These are phyloP conservation scores for Plasmodium vivax DNA, from an alignment of 169 alveolate genomes.

Conservation along the genomic window DNA sequence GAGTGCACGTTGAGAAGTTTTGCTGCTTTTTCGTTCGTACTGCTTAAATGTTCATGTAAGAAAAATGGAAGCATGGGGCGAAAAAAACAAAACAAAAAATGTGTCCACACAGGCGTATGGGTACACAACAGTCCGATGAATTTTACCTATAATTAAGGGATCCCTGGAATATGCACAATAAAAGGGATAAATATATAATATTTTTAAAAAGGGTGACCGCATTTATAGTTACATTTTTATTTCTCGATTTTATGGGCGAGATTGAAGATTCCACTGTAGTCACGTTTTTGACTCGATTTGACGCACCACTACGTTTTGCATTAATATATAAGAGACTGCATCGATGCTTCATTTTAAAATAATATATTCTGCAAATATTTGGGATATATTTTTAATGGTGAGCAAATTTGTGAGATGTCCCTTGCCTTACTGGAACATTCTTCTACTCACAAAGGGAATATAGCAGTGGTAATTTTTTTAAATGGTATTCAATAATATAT, in stretches of 20 bases:
- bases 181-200: background rate
- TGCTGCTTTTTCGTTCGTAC: background rate
- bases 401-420: background rate
- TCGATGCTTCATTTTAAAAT: background rate
- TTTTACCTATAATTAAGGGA: background rate
- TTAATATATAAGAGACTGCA: background rate
- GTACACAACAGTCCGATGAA: background rate
- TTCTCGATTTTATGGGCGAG: background rate
- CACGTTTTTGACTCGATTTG: background rate
- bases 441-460: background rate
- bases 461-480: background rate
- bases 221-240: background rate
- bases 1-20: background rate
- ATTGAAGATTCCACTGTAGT: background rate
- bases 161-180: background rate
- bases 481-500: background rate
- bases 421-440: background rate
- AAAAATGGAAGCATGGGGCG: background rate
- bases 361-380: background rate
- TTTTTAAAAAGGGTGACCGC: background rate
- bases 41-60: background rate
- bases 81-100: background rate
- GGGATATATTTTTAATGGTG: background rate
- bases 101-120: background rate
- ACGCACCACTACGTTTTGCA: background rate